Base-by-base conservation (phyloP, 352 stramenopile genomes). In the Aphanomyces stellatus region DNA sequence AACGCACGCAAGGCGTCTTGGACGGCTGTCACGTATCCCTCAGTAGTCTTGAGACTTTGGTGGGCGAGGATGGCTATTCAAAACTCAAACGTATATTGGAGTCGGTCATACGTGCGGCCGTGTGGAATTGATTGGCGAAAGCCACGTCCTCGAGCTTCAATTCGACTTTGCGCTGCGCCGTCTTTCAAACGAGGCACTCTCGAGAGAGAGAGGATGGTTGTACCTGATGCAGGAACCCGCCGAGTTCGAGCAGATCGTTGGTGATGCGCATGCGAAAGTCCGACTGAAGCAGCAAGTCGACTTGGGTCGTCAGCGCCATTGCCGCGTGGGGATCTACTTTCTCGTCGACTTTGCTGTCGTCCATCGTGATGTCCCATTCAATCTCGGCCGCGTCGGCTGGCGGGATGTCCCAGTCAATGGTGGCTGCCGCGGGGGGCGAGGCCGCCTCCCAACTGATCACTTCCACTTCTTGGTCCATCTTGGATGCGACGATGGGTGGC, bases 191-290 rank as follows among this genome's bases (percentile, higher is more conserved):
- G n/a, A n/a, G n/a, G n/a, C n/a, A n/a, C n/a, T n/a, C n/a, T n/a
- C n/a, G n/a, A n/a, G n/a, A n/a, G n/a, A n/a, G n/a, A n/a, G n/a
- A n/a, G n/a, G n/a, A n/a, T n/a, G n/a, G 8, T 7, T 19, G 27
- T 64, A 68, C 61, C 41, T 68, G 82, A 19, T 60, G 65, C 24
- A 93, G 59, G 69, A 93, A 93, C 11, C 75, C 73, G 31, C 74
- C 78, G 6, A 93, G 68, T 61, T 93, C 84, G n/a, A 90, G 69
- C 28, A 93, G 61, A 70, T 93, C 79, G 62, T 93, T 92, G 30
- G 85, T 72, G 13, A 87, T 71, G 43, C 77, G 73, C 11, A 76
- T 75, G 4, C 84, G 80, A 35, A 88, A 86, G 4, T 87, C 81
- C 33, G 69, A 80, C 25, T 83, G 71, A n/a, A 67, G 71, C 30